Percentiles rank a stretch among this genome's conserved stretches.
Evolutionary conservation across 2,329 filamentous ascomycete species (phyloP).

Genomic region (Fusarium verticillioides): DNA sequence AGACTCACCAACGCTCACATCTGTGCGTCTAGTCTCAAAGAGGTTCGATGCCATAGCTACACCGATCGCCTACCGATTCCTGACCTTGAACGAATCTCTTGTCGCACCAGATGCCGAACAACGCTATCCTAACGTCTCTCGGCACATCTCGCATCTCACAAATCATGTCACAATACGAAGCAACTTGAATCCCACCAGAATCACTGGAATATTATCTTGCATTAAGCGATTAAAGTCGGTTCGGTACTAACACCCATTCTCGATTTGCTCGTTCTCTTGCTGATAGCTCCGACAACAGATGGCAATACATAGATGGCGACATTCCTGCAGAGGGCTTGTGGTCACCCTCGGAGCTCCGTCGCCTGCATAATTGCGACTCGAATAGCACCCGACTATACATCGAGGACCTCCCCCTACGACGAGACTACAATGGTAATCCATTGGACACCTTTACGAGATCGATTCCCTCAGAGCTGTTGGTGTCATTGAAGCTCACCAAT

Average conservation of each 20-base stretch:
- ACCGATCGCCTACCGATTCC: conserved; percentile 55
- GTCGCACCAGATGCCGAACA: conserved; percentile 49
- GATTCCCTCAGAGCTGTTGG: conserved; percentile 53
- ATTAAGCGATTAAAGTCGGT: conserved; percentile 53
- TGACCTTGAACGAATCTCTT: conserved; percentile 53
- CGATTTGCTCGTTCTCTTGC: not conserved
- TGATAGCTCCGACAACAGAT: conserved; percentile 46
- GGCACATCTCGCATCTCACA: conserved; percentile 53
- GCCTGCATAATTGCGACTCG: conserved; percentile 44
- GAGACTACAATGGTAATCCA: conserved; percentile 49
- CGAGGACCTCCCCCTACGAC: conserved; percentile 54
- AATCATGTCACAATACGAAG: conserved; percentile 55
- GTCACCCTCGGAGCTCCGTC: conserved; percentile 54
- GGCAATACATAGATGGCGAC: conserved; percentile 51
- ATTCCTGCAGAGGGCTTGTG: conserved; percentile 45
- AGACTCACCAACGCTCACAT: conserved; percentile 49
- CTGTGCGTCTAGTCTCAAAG: conserved; percentile 52
- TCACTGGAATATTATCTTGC: conserved; percentile 50
- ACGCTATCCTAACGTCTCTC: conserved; percentile 48
- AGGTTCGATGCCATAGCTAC: conserved; percentile 55
- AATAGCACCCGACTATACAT: conserved; percentile 51
- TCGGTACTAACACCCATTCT: conserved; percentile 47
- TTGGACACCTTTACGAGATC: conserved; percentile 51
- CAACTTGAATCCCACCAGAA: conserved; percentile 52
- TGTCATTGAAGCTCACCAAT: conserved; percentile 54